Evolutionary conservation across 805 yeast species (phyloP), one percentile per base, ranked within the genome.

Genomic region (Kazachstania africana): DNA sequence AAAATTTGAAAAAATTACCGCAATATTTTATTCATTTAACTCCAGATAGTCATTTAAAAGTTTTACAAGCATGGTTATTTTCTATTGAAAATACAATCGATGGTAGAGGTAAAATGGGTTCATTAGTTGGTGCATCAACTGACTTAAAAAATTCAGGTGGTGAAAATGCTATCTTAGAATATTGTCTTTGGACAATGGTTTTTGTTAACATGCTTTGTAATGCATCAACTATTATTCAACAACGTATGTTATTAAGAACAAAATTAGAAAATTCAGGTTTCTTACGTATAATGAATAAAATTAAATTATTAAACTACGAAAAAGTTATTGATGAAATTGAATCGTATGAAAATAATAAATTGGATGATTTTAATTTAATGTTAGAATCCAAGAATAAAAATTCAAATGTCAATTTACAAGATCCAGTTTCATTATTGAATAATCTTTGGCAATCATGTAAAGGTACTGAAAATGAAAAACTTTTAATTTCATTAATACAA

Each of bases 71-170:
- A 23, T 84, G 95, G 95, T 48, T 83, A 27, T 57, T 61, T 29
- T 59, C 73, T 9, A 76, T 83, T 3, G 77, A 68, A 31, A 70
- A 68, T 29, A 77, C 87, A 0, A 45, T 84, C 27, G 83, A 75
- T 35, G 95, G 95, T 3, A 68, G 87, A 43, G 97, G 97, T 6
- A 78, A 75, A 45, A 66, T 81, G 68, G 95, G 95, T 8, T 82
- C 95, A 1, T 55, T 78, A 45, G 97, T 88, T 6, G 96, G 96
- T 2, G 94, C 95, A 0, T 77, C 83, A 36, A 91, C 78, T 8
- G 96, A 88, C 42, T 67, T 74, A 33, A 75, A 73, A 36, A 45
- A 51, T 4, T 34, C 48, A 3, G 58, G 57, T 16, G 65, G 66
- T 10, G 62, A 68, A 20, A 65, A 66, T 30, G 67, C 57, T 4